Conservation (phyloP, 495 filamentous ascomycete genomes). For the Astrothelium macrocarpum region DNA sequence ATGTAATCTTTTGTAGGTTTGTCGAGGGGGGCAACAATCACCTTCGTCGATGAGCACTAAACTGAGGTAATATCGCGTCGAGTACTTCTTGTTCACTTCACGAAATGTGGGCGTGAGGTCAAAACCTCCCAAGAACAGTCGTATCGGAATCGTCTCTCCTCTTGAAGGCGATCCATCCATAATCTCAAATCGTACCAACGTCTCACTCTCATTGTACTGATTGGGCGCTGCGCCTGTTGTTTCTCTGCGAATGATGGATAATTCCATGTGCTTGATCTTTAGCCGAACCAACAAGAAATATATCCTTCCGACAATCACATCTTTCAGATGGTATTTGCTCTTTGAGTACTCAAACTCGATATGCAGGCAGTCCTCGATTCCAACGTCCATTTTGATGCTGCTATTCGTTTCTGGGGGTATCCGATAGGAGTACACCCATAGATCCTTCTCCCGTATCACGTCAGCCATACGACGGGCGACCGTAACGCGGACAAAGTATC, state of each 20-base stretch:
- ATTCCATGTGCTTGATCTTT: slow-evolving; percentile 99
- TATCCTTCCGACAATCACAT: slow-evolving; percentile 97
- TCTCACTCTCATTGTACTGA: slow-evolving; percentile 99
- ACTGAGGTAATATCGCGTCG: slow-evolving; percentile 94
- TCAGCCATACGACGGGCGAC: slow-evolving; percentile 95
- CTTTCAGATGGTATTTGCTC: slow-evolving; percentile 97
- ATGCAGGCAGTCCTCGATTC: slow-evolving; percentile 97
- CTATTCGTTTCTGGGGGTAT: slow-evolving; percentile 97
- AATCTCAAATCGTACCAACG: slow-evolving; percentile 96
- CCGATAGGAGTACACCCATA: slow-evolving; percentile 98
- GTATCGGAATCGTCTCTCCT: slow-evolving; percentile 91
- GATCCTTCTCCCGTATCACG: slow-evolving; percentile 96
- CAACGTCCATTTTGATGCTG: slow-evolving; percentile 99
- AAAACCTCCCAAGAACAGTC: slow-evolving; percentile 95
- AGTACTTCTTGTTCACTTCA: slow-evolving; percentile 99
- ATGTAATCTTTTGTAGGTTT: background rate
- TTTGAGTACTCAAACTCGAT: slow-evolving; percentile 99
- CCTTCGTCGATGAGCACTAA: slow-evolving; percentile 95
- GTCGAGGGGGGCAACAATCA: slow-evolving; percentile 30
- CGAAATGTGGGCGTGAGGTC: slow-evolving; percentile 97
- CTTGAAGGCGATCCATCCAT: slow-evolving; percentile 94
- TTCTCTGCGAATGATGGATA: slow-evolving; percentile 94
- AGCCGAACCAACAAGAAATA: slow-evolving; percentile 96
- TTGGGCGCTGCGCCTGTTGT: slow-evolving; percentile 98
- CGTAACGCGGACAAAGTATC: slow-evolving; percentile 96